Percentiles rank a stretch among this genome's conserved stretches.
Evolutionary conservation across 2,329 filamentous ascomycete species (phyloP).

Genomic region (Alternaria ventricosa): DNA sequence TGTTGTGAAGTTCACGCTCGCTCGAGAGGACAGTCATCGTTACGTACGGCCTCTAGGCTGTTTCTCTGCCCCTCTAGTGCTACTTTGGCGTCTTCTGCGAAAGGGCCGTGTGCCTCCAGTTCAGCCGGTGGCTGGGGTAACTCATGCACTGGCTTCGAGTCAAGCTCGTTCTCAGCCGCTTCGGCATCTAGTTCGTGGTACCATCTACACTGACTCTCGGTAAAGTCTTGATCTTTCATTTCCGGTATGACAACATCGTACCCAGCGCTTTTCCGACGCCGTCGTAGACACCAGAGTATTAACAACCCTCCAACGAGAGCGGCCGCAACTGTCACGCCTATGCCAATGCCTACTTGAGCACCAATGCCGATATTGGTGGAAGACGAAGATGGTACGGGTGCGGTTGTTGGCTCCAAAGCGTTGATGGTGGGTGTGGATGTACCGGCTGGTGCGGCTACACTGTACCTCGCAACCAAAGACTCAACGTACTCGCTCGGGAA

Average conservation of each 20-base stretch:
- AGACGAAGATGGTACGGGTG: no score
- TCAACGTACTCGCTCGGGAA: neutral
- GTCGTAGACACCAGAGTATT: neutral
- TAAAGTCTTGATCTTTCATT: neutral
- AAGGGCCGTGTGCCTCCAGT: neutral
- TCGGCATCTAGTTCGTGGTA: neutral
- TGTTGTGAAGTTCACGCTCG: neutral
- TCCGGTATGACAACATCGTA: neutral
- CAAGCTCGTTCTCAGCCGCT: neutral
- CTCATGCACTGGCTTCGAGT: slow-evolving; percentile 10
- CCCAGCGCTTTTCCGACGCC: neutral
- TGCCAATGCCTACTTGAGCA: fast-evolving
- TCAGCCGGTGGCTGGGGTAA: slow-evolving; percentile 9
- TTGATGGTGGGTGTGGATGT: neutral
- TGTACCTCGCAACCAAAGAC: neutral
- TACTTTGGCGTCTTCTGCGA: neutral
- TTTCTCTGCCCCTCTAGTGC: neutral
- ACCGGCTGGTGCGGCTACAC: neutral
- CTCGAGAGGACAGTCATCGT: neutral
- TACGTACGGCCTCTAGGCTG: neutral
- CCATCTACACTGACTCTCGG: neutral
- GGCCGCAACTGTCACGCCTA: neutral
- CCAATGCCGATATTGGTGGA: no score
- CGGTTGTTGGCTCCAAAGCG: neutral
- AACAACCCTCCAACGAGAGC: neutral